Base-by-base conservation (phyloP, 352 stramenopile genomes). In the Phytophthora hybrid region DNA sequence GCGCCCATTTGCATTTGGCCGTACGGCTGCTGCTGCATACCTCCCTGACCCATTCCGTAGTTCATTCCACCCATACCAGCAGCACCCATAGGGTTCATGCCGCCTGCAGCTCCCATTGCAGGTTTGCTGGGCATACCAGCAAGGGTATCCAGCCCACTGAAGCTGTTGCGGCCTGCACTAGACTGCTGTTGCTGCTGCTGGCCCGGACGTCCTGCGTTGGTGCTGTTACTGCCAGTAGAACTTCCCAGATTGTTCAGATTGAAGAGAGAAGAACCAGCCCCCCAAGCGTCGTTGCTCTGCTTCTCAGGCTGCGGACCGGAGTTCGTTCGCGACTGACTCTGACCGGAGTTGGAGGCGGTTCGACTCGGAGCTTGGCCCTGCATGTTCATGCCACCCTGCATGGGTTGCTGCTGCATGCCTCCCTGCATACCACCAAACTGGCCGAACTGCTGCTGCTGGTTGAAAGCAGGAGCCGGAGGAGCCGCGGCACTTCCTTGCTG, bases 131-230 rank as follows among this genome's bases (percentile, higher is more conserved):
- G 89, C 81, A 96, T 82, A 7, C 89, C 89, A 9, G 89, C 89
- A 32, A 96, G 82, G 4, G 86, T 94, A 73, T 96, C 89, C 49
- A 96, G 63, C 31, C 89, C 89, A 62, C 80, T 92, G 75, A 96
- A 96, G 74, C 89, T 96, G 77, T 92, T 93, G 51, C 56, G 67
- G 21, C 71, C 57, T 54, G 84, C 78, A 29, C 69, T 79, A 16
- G 66, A 59, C 49, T 77, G 56, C 70, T 79, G n/a, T 63, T 70
- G 67, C 29, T 68, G 70, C 18, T 74, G 62, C 32, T 80, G 75
- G 34, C 76, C 75, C 34, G 77, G 73, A 61, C 78, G 85, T 47
- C 69, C 60, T 13, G 60, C 55, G 29, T 60, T 76, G 54, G 69
- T 80, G 39, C 29, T 37, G 21, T 70, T 76, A 41, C 46, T 79